phyloP scores from a whole-genome alignment of 139 green algal species.

The Yamagishiella unicocca region DNA sequence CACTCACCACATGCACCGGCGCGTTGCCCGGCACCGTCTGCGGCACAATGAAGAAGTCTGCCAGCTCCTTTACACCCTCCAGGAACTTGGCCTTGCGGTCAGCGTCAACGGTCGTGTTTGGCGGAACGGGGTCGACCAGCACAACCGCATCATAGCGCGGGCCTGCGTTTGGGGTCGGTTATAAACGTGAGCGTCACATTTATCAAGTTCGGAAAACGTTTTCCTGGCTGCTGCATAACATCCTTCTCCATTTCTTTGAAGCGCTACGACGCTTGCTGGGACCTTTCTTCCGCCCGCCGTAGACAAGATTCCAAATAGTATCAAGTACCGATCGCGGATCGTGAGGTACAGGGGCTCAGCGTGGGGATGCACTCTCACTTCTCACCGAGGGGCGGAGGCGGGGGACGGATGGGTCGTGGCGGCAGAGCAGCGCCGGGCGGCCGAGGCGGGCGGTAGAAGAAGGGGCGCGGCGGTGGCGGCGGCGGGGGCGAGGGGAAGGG shows the following conservation, averaged over 20 bases:
- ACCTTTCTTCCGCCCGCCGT: too few species aligned
- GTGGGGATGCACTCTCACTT: background rate
- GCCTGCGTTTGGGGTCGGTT: background rate
- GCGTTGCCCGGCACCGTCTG: background rate
- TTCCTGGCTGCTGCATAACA: too few species aligned
- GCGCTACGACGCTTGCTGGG: too few species aligned
- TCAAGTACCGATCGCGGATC: background rate
- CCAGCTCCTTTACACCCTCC: background rate
- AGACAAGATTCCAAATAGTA: background rate
- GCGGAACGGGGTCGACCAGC: background rate
- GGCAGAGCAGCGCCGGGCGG: background rate
- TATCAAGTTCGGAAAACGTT: background rate
- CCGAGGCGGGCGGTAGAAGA: background rate
- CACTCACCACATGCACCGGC: constrained; percentile 21
- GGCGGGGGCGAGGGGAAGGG: background rate
- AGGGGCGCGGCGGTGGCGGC: background rate
- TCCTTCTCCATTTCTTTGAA: too few species aligned
- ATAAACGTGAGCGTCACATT: background rate
- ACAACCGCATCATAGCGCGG: background rate
- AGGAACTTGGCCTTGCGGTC: background rate
- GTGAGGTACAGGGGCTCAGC: background rate
- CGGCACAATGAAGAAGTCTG: background rate
- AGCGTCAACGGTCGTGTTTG: background rate
- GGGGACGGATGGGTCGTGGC: constrained; percentile 7
- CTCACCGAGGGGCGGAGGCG: background rate